Conservation (phyloP, 768 basidiomycete species). For the Antrodiella citrinella region DNA sequence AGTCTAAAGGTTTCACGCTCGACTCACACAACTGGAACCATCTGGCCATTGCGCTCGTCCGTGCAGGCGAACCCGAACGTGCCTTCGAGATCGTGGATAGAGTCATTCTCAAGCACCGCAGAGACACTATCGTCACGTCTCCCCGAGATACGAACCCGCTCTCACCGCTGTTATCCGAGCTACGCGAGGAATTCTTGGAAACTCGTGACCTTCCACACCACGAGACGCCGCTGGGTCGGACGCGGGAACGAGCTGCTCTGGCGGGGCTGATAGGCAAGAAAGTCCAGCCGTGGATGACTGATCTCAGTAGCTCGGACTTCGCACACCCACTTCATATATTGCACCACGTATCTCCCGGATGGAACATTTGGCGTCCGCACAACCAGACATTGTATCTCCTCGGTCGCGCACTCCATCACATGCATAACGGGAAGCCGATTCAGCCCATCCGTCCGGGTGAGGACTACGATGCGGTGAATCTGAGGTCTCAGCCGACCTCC, state of each 20-base stretch:
- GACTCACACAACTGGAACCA: slow-evolving; percentile 93
- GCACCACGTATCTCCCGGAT: slow-evolving; percentile 53
- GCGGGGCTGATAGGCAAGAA: slow-evolving; percentile 2
- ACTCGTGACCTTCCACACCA: slow-evolving; percentile 3
- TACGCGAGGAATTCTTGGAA: slow-evolving; percentile 11
- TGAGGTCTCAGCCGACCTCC: background rate
- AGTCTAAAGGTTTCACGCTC: slow-evolving; percentile 59
- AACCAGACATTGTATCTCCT: slow-evolving; percentile 39
- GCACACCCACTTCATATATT: slow-evolving; percentile 53
- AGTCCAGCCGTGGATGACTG: slow-evolving; percentile 4
- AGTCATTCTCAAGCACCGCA: slow-evolving; percentile 58
- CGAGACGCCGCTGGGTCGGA: slow-evolving; percentile 11
- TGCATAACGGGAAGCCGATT: slow-evolving; percentile 43
- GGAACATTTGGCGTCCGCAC: slow-evolving; percentile 65
- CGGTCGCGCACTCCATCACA: slow-evolving; percentile 34
- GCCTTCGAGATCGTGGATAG: slow-evolving; percentile 79
- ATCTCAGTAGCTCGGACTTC: slow-evolving; percentile 31
- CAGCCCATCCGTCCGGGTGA: slow-evolving; percentile 27
- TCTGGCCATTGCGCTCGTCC: slow-evolving; percentile 63
- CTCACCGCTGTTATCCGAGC: slow-evolving; percentile 20
- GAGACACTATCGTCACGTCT: slow-evolving; percentile 13
- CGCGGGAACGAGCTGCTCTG: slow-evolving; percentile 4
- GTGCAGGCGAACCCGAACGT: slow-evolving; percentile 73
- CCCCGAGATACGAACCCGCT: slow-evolving; percentile 14
- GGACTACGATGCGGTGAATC: slow-evolving; percentile 19